phyloP scores from a whole-genome alignment of 495 filamentous ascomycete species.

The Penicillium daleae region DNA sequence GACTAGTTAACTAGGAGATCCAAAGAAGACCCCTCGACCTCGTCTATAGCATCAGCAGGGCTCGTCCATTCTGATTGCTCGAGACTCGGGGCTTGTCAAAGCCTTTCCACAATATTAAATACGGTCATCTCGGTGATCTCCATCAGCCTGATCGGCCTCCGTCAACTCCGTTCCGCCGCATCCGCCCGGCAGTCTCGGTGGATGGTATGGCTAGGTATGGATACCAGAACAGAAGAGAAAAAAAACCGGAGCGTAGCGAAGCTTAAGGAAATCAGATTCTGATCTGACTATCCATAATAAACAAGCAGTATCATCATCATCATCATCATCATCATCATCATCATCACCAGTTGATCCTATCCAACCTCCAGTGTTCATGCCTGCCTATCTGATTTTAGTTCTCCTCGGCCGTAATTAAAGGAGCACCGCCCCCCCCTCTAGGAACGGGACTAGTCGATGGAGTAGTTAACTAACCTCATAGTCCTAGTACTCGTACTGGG shows the following conservation, averaged over 20 bases:
- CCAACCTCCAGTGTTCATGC: not conserved
- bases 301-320: not conserved
- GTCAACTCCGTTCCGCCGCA: conserved; percentile 39
- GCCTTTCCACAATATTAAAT: too few relatives aligned
- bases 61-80: too few relatives aligned
- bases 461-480: not conserved
- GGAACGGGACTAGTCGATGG: not conserved
- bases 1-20: too few relatives aligned
- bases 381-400: not conserved
- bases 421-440: not conserved
- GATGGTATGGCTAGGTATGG: conserved; percentile 13
- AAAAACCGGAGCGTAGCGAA: too few relatives aligned
- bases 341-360: too few relatives aligned
- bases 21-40: not conserved
- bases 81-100: too few relatives aligned
- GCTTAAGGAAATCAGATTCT: not conserved
- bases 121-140: conserved; percentile 29
- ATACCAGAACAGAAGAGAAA: conserved; percentile 4
- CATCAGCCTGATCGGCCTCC: conserved; percentile 35
- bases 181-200: conserved; percentile 31
- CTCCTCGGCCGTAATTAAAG: not conserved
- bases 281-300: not conserved
- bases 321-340: too few relatives aligned
- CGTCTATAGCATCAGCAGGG: not conserved
- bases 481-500: not conserved